These are phyloP conservation scores for Brassica hybrid DNA, from an alignment of 441 rosid genomes.

Conservation along the genomic window DNA sequence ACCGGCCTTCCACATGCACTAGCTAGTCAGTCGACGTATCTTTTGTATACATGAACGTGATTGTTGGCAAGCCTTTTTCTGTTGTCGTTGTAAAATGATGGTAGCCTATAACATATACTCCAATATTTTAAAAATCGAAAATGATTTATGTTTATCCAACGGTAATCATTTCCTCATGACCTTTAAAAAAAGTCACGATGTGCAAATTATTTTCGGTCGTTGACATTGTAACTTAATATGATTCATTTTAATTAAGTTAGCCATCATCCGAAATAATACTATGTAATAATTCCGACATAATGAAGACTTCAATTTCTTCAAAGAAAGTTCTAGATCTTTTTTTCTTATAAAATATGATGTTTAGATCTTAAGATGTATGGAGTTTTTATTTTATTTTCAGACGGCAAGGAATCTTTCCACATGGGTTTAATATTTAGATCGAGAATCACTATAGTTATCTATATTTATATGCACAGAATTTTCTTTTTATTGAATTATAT, in stretches of 20 bases:
- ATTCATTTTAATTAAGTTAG: neutral
- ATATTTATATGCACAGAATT: conserved; percentile 15
- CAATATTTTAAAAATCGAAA: neutral
- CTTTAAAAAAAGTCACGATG: neutral
- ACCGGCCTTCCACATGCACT: too few relatives aligned
- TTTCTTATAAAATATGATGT: conserved; percentile 7
- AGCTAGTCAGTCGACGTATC: too few relatives aligned
- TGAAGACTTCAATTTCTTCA: neutral
- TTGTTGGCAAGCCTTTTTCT: too few relatives aligned
- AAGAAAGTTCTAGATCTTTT: neutral
- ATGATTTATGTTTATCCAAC: neutral
- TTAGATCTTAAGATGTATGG: conserved; percentile 40
- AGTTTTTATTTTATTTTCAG: conserved; percentile 32
- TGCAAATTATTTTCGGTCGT: neutral
- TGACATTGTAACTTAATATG: neutral
- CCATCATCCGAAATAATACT: neutral
- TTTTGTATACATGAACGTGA: too few relatives aligned
- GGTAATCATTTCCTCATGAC: neutral
- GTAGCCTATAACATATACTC: neutral
- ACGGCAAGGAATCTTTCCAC: conserved; percentile 46
- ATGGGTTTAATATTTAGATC: conserved; percentile 42
- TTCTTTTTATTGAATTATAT: conserved; percentile 27
- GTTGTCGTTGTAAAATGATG: neutral
- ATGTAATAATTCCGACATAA: neutral
- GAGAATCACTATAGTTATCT: conserved; percentile 19